phyloP scores from a whole-genome alignment of 257 asterid species.

The Solanum boliviense region DNA sequence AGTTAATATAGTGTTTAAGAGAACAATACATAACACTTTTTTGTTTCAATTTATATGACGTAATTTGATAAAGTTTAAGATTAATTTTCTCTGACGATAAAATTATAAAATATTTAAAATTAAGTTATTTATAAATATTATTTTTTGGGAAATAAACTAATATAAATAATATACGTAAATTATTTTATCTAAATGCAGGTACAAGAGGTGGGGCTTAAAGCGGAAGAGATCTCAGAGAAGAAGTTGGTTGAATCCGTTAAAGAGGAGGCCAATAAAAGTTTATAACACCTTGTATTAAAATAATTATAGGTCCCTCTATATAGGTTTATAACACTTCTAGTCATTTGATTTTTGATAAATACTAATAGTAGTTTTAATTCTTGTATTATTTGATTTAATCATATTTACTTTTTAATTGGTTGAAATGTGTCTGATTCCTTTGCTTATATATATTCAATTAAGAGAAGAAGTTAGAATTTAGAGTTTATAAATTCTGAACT shows the following conservation, averaged over 20 bases:
- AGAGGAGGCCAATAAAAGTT: background rate
- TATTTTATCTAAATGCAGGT: background rate
- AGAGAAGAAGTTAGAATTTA: background rate
- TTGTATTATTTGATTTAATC: background rate
- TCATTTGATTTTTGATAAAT: background rate
- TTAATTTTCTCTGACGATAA: too few relatives aligned
- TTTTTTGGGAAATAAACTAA: too few relatives aligned
- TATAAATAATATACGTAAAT: background rate
- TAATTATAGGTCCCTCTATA: background rate
- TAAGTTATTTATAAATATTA: too few relatives aligned
- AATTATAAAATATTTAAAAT: background rate
- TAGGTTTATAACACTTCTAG: background rate
- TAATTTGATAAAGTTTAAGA: too few relatives aligned
- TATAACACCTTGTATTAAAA: background rate
- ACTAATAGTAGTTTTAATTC: background rate
- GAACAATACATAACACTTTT: background rate
- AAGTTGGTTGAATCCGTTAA: background rate
- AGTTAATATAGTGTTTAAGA: too few relatives aligned
- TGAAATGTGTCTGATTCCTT: background rate
- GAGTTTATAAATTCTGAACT: background rate
- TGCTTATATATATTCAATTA: background rate
- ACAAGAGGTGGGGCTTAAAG: background rate
- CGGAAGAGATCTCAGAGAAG: background rate
- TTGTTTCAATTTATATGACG: background rate
- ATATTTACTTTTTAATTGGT: background rate